Conservation (phyloP, 2,329 filamentous ascomycete species). For the Penicillium fuscoglaucum region DNA sequence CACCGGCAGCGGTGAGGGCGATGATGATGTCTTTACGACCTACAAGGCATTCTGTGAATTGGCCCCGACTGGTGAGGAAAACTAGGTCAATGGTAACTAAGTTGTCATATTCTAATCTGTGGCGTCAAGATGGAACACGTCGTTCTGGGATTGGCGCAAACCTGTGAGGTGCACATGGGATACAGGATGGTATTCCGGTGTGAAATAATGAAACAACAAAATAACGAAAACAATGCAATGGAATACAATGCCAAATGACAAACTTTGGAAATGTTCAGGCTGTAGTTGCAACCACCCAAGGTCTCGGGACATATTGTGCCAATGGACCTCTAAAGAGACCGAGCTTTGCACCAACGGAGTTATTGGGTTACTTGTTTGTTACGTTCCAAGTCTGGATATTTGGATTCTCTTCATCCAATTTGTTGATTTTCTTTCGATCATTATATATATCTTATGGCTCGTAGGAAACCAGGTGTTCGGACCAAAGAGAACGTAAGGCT, state of each 20-base stretch:
- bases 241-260: neutral
- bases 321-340: neutral
- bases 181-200: neutral
- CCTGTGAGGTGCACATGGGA: slow-evolving; percentile 13
- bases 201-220: neutral
- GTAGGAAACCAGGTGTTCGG: too few species aligned
- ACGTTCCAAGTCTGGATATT: too few species aligned
- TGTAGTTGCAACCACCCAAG: neutral
- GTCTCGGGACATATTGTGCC: neutral
- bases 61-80: slow-evolving; percentile 49
- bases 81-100: slow-evolving; percentile 38
- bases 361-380: neutral
- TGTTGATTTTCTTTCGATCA: neutral
- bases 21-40: slow-evolving; percentile 72
- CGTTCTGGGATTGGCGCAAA: slow-evolving; percentile 19
- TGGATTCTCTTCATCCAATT: neutral
- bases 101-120: slow-evolving; percentile 17
- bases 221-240: neutral
- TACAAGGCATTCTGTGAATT: slow-evolving; percentile 96
- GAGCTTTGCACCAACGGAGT: neutral
- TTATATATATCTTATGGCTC: too few species aligned
- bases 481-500: too few species aligned
- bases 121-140: slow-evolving; percentile 14
- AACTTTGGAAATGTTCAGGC: neutral
- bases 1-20: slow-evolving; percentile 50